A percentile compares a stretch with the other conserved stretches of the same genome.
phyloP scores from a whole-genome alignment of 2,329 filamentous ascomycete genomes.

The Cercospora sp. region DNA sequence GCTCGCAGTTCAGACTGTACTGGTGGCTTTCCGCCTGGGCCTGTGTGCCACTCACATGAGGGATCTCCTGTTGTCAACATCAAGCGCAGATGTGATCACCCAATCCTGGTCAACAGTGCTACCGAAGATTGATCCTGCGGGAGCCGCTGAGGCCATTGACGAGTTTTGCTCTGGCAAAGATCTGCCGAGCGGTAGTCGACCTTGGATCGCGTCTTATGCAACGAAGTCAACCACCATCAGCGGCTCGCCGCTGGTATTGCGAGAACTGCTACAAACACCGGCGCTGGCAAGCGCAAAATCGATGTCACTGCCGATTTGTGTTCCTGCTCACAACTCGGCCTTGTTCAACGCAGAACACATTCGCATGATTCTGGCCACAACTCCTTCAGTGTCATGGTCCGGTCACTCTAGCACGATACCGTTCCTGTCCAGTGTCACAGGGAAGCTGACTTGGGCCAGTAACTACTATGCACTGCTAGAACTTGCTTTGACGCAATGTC shows the following conservation, averaged over 20 bases:
- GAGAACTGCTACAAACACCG: neutral
- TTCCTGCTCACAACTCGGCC: neutral
- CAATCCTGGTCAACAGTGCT: neutral
- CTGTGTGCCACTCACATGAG: neutral
- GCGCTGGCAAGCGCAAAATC: neutral
- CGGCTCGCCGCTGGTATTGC: neutral
- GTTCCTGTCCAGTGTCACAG: neutral
- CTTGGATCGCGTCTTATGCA: neutral
- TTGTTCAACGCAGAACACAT: neutral
- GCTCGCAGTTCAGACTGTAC: constrained; percentile 37
- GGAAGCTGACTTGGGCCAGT: neutral
- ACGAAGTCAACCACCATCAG: neutral
- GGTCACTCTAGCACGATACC: neutral
- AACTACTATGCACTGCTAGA: neutral
- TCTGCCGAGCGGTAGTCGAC: neutral
- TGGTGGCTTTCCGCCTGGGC: constrained; percentile 50
- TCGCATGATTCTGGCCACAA: neutral
- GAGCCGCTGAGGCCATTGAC: neutral
- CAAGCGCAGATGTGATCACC: neutral
- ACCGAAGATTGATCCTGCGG: neutral
- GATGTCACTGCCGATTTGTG: neutral
- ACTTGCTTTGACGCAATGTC: neutral
- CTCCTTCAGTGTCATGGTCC: neutral
- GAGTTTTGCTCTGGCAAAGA: neutral
- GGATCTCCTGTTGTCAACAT: neutral